A percentile compares a stretch with the other conserved stretches of the same genome.
These are phyloP conservation scores for Aspergillus fumigatiaffinis DNA, from an alignment of 2,329 filamentous ascomycete genomes.

Conservation along the genomic window DNA sequence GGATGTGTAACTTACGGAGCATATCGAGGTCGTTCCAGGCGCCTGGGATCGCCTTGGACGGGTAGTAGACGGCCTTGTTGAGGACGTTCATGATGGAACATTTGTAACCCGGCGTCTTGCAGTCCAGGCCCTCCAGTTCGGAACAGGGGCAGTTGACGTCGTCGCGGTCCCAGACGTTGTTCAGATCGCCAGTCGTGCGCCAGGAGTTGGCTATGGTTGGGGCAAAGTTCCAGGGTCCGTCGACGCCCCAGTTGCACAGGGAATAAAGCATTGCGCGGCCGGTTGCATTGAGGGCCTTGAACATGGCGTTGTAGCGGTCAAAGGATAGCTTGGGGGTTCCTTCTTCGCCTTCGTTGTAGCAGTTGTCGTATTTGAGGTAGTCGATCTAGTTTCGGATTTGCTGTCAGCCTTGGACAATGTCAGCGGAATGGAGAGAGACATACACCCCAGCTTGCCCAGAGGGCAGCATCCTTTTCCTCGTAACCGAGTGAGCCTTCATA, in stretches of 20 bases:
- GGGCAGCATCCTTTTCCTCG: conserved; percentile 51
- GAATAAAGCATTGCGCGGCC: conserved; percentile 45
- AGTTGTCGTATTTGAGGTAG: conserved; percentile 57
- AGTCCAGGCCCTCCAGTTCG: conserved; percentile 38
- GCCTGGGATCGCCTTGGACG: conserved; percentile 39
- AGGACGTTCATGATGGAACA: conserved; percentile 50
- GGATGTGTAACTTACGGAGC: conserved; percentile 9
- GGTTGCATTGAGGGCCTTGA: conserved; percentile 46
- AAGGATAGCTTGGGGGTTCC: conserved; percentile 46
- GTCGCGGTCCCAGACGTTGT: conserved; percentile 44
- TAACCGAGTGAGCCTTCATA: conserved; percentile 47
- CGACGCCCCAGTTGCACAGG: conserved; percentile 52
- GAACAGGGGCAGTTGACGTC: conserved; percentile 42
- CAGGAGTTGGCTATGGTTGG: conserved; percentile 46
- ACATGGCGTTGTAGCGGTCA: conserved; percentile 48
- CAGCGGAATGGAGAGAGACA: conserved; percentile 9
- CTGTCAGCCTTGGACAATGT: conserved; percentile 5
- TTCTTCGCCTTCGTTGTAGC: conserved; percentile 52
- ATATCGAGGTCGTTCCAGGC: conserved; percentile 50
- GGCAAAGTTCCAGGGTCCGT: conserved; percentile 47
- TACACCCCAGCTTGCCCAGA: conserved; percentile 51
- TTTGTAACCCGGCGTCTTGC: conserved; percentile 44
- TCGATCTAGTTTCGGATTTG: conserved; percentile 20
- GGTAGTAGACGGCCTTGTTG: conserved; percentile 45
- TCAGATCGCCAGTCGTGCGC: conserved; percentile 46